These are phyloP conservation scores for Moelleriella libera DNA, from an alignment of 2,329 filamentous ascomycete genomes.

Conservation along the genomic window DNA sequence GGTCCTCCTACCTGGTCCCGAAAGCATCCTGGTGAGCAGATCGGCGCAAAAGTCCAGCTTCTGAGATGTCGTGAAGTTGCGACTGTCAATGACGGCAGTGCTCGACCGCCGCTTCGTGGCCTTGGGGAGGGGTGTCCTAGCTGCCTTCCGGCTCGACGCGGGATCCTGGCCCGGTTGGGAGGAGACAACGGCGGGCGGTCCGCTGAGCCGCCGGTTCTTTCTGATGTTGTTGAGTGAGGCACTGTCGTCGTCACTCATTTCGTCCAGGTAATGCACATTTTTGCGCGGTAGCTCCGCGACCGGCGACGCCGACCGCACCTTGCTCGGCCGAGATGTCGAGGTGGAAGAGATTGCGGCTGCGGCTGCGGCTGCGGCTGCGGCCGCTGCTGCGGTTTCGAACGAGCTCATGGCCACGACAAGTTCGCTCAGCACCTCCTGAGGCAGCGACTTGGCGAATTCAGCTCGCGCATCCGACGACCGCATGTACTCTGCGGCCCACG, in stretches of 20 bases:
- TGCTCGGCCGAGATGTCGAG: not conserved
- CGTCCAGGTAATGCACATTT: conserved; percentile 31
- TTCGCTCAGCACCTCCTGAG: conserved; percentile 48
- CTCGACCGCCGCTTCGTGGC: conserved; percentile 20
- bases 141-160: conserved; percentile 13
- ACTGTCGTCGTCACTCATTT: not conserved
- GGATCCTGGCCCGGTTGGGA: conserved; percentile 7
- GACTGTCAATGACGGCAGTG: conserved; percentile 15
- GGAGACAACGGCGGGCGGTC: conserved; percentile 1
- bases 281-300: conserved; percentile 18
- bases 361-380: conserved; percentile 1
- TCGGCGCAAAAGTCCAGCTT: conserved; percentile 46
- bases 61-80: conserved; percentile 20
- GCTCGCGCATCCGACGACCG: conserved; percentile 38
- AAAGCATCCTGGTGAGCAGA: conserved; percentile 44
- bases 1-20: conserved; percentile 35
- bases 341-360: not conserved
- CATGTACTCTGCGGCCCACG: conserved; percentile 51
- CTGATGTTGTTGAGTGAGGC: conserved; percentile 12
- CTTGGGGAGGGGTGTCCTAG: conserved; percentile 17
- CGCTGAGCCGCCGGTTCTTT: conserved; percentile 26
- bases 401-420: conserved; percentile 49
- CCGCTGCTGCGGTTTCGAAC: conserved; percentile 23
- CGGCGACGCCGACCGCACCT: conserved; percentile 2
- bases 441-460: conserved; percentile 46